Evolutionary conservation across 2,329 filamentous ascomycete genomes (phyloP).

Genomic region (Hyphodiscus sp.): DNA sequence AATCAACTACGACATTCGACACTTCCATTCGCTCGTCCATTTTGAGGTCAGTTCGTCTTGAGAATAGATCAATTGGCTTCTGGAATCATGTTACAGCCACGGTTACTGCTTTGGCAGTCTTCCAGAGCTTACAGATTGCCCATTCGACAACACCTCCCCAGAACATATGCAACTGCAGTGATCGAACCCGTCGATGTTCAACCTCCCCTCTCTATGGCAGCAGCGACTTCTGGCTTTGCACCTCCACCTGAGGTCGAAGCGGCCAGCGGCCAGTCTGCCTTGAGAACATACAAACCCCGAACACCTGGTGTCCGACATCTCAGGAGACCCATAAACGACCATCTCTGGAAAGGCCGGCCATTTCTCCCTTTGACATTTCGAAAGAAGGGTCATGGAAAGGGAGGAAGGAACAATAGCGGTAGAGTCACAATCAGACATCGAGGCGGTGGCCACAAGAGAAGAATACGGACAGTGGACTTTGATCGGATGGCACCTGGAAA

Average conservation of each 20-base stretch:
- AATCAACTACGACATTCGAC: slow-evolving; percentile 4
- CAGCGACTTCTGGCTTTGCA: slow-evolving; percentile 33
- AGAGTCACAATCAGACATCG: slow-evolving; percentile 83
- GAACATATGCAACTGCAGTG: slow-evolving; percentile 43
- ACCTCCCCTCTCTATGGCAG: slow-evolving; percentile 32
- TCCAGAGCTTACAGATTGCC: slow-evolving; percentile 40
- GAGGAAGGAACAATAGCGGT: slow-evolving; percentile 84
- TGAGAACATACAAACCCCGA: slow-evolving; percentile 88
- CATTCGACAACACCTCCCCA: slow-evolving; percentile 37
- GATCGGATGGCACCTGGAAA: slow-evolving; percentile 69
- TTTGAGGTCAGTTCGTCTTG: slow-evolving; percentile 3
- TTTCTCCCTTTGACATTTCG: slow-evolving; percentile 77
- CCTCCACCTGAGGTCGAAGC: slow-evolving; percentile 38
- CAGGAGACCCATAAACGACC: slow-evolving; percentile 87
- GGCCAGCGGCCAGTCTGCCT: slow-evolving; percentile 30
- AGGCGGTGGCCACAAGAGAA: slow-evolving; percentile 84
- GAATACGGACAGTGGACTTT: slow-evolving; percentile 91
- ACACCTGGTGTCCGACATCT: slow-evolving; percentile 91
- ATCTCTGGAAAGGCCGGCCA: slow-evolving; percentile 91
- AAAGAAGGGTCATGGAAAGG: slow-evolving; percentile 88
- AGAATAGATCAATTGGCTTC: slow-evolving; percentile 17
- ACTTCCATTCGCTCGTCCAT: background rate
- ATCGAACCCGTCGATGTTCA: slow-evolving; percentile 33
- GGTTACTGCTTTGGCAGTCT: slow-evolving; percentile 45
- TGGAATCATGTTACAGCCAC: slow-evolving; percentile 56